These are phyloP conservation scores for Sideroxylon spinosum DNA, from an alignment of 179 eudicot genomes.

Conservation along the genomic window DNA sequence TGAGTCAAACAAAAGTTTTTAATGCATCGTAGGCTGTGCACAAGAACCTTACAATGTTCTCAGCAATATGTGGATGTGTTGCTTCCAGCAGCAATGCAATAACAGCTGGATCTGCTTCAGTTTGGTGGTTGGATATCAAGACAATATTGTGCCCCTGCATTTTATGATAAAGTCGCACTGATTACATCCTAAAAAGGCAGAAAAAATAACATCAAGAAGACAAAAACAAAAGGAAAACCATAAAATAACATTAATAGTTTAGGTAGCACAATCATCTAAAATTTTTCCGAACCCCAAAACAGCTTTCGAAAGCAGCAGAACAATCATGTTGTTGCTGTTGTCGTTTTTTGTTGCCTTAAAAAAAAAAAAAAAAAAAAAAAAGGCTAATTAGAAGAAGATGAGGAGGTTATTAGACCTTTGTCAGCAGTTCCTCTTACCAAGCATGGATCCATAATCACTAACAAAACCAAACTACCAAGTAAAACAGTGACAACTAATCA, in stretches of 20 bases:
- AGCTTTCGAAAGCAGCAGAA: not conserved
- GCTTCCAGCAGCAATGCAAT: conserved; percentile 80
- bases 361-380: not conserved
- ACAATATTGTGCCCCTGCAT: conserved; percentile 86
- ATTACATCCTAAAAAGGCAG: conserved; percentile 15
- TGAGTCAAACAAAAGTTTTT: conserved; percentile 15
- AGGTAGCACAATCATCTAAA: conserved; percentile 4
- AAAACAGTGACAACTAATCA: not conserved
- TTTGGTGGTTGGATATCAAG: conserved; percentile 95
- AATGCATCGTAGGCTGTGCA: conserved; percentile 8
- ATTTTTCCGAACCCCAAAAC: not conserved
- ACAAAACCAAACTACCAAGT: not conserved
- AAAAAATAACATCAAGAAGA: not conserved
- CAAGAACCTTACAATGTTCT: conserved; percentile 54
- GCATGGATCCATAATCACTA: not conserved
- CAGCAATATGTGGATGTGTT: conserved; percentile 59
- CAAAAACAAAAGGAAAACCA: not conserved
- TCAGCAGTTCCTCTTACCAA: not conserved
- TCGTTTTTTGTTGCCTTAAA: not conserved
- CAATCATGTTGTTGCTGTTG: not conserved
- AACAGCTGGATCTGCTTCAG: conserved; percentile 98
- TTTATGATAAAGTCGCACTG: conserved; percentile 10
- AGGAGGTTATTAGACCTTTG: not conserved
- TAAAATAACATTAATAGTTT: not conserved
- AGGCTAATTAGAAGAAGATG: too few species aligned